Evolutionary conservation across 306 rosid species (phyloP).

Genomic region (Canavalia ensiformis): DNA sequence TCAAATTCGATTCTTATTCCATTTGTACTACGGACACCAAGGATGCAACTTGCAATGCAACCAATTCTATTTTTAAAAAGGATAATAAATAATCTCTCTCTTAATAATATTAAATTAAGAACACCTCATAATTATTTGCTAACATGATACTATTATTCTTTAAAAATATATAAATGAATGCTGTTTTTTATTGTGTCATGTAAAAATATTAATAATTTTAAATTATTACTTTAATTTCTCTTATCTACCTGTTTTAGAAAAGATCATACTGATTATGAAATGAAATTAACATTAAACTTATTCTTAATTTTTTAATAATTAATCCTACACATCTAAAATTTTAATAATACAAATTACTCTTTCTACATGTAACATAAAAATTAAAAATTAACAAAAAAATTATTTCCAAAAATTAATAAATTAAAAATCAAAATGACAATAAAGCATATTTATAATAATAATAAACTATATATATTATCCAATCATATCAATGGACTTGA

Average conservation of each 20-base stretch:
- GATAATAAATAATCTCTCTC: not conserved
- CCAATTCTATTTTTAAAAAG: not conserved
- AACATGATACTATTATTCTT: not conserved
- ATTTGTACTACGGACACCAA: slow-evolving; percentile 22
- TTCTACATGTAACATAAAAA: not conserved
- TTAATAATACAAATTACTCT: too few relatives aligned
- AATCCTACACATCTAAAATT: too few relatives aligned
- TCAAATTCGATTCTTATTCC: slow-evolving; percentile 34
- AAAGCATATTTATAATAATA: not conserved
- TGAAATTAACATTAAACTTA: not conserved
- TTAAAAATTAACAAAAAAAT: not conserved
- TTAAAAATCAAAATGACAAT: not conserved
- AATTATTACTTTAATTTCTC: not conserved
- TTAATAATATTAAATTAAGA: not conserved
- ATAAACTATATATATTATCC: not conserved
- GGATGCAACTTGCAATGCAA: slow-evolving; percentile 17
- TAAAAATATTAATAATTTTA: not conserved
- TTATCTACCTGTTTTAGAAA: not conserved
- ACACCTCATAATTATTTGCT: not conserved
- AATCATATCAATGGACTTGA: not conserved
- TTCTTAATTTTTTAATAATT: not conserved
- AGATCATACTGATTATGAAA: not conserved
- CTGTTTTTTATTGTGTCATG: not conserved
- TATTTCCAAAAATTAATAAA: not conserved
- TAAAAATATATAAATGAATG: too few relatives aligned